phyloP scores from a whole-genome alignment of 2,329 filamentous ascomycete genomes.

The Exserohilum turcica region DNA sequence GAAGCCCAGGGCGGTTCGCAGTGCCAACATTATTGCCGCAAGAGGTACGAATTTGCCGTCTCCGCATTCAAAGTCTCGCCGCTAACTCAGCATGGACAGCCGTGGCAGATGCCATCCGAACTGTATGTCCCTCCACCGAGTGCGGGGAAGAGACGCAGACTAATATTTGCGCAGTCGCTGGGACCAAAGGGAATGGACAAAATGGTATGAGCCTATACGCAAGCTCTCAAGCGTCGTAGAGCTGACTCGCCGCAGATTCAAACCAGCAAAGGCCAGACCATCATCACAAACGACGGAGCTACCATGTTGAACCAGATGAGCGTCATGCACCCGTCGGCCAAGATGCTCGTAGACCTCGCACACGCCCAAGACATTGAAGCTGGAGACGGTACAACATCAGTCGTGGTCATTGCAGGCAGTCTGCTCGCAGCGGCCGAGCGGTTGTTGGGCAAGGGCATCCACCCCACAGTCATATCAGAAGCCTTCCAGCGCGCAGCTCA shows the following conservation, averaged over 20 bases:
- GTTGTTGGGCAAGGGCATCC: conserved; percentile 85
- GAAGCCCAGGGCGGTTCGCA: conserved; percentile 96
- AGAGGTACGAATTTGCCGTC: conserved; percentile 66
- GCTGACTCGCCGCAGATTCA: conserved; percentile 66
- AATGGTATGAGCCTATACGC: conserved; percentile 64
- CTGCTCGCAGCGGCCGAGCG: conserved; percentile 91
- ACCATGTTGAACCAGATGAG: conserved; percentile 99
- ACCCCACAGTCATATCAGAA: conserved; percentile 97
- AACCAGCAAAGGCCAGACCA: conserved; percentile 93
- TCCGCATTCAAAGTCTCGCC: conserved; percentile 23
- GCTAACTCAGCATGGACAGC: conserved; percentile 59
- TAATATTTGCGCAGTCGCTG: conserved; percentile 64
- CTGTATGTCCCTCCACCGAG: conserved; percentile 55
- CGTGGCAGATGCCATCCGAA: conserved; percentile 96
- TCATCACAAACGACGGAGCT: conserved; percentile 99
- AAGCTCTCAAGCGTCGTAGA: background rate
- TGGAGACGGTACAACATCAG: conserved; percentile 96
- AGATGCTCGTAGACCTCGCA: conserved; percentile 97
- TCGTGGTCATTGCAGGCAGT: conserved; percentile 96
- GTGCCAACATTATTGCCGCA: conserved; percentile 95
- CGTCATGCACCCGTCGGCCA: conserved; percentile 98
- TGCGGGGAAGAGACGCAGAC: conserved; percentile 29
- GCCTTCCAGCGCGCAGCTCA: conserved; percentile 93
- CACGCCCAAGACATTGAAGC: conserved; percentile 98
- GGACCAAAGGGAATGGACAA: conserved; percentile 98